These are phyloP conservation scores for Knoxia roxburghii DNA, from an alignment of 257 asterid species.

Conservation along the genomic window DNA sequence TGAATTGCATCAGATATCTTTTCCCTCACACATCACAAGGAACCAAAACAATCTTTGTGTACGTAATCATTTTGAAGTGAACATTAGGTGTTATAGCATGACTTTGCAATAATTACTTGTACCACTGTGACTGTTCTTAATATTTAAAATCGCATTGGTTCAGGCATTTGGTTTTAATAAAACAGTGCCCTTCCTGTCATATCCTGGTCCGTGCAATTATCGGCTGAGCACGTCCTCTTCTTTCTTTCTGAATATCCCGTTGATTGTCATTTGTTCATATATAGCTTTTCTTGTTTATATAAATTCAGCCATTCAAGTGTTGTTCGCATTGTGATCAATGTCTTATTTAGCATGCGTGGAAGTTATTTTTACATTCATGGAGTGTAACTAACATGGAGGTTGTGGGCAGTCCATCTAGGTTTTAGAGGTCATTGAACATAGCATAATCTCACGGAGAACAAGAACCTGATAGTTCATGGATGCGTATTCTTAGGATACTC, in stretches of 20 bases:
- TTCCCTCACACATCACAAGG: background rate
- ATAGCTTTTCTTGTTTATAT: background rate
- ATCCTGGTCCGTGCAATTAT: background rate
- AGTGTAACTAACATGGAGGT: background rate
- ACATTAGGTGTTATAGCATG: background rate
- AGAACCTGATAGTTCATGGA: background rate
- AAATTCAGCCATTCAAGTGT: background rate
- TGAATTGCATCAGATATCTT: background rate
- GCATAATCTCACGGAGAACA: background rate
- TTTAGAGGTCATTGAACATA: background rate
- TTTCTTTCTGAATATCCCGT: background rate
- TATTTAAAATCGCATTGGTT: background rate
- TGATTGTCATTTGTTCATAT: background rate
- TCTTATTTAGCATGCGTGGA: background rate
- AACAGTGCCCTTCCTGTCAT: background rate
- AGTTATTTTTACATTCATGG: background rate
- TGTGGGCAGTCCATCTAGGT: background rate
- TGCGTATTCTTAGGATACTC: background rate
- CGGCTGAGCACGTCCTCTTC: background rate
- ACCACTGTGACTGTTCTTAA: background rate
- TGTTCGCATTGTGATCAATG: background rate
- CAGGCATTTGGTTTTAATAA: background rate
- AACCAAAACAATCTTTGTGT: background rate
- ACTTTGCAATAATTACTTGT: background rate
- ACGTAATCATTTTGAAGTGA: background rate